Evolutionary conservation across 768 basidiomycete species (phyloP), one percentile per base, ranked within the genome.

Genomic region (Sarcodon aspratus): DNA sequence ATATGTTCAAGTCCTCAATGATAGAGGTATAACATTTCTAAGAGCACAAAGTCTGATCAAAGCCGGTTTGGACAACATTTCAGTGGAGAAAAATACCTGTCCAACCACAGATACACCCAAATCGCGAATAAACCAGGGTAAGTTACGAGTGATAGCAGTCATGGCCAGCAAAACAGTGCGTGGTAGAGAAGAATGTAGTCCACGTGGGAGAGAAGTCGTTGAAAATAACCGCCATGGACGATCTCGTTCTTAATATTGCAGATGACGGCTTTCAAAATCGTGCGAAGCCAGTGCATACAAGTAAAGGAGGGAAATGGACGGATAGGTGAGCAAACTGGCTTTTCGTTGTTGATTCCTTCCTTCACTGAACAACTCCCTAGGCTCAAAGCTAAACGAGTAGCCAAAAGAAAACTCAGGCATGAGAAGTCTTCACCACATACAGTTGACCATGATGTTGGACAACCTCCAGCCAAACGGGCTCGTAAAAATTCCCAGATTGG

Each of bases 1-100:
- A 59, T 15, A 96, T 55, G 63, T 96, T 67, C 49, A 95, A 75
- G 62, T 97, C 78, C 68, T 89, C 87, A 33, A 97, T 80, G 15
- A 97, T 78, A 50, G 87, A 84, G 40, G 75, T 72, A 69, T 96
- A 98, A 64, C 95, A 98, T 76, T 86, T 76, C 91, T 94, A 36
- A 8, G 38, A 47, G 8, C 13, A 15, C 46, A 47, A 50, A 45
- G 13, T 13, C 33, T 21, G 54, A 35, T 38, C 44, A 47, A 44
- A 17, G 8, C 34, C 36, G 31, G 35, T 40, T 15, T n/a, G 33
- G 13, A 6, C 15, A 53, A 52, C 17, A 37, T n/a, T 50, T 54
- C 46, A 45, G 31, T 31, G 6, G 33, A n/a, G 3, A 21, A 42
- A 6, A 40, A 48, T 57, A 85, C 91, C 70, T 88, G 63, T 50